phyloP scores from a whole-genome alignment of 2,329 filamentous ascomycete genomes.

The Colletotrichum sansevieriae region DNA sequence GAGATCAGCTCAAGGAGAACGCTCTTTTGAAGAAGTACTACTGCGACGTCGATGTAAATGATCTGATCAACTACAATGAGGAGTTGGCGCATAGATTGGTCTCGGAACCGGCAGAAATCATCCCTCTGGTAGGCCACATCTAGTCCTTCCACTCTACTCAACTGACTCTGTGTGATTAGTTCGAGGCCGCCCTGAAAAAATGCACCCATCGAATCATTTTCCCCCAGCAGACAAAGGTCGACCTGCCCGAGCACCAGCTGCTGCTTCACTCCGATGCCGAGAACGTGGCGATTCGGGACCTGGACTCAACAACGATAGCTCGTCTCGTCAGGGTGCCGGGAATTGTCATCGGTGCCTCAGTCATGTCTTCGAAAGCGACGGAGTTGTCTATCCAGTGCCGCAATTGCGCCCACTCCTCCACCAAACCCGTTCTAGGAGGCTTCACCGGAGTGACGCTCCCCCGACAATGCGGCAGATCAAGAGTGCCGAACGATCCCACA shows the following conservation, averaged over 20 bases:
- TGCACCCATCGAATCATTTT: conserved; percentile 96
- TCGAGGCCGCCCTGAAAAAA: conserved; percentile 88
- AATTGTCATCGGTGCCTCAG: conserved; percentile 97
- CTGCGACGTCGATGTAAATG: conserved; percentile 95
- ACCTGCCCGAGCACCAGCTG: conserved; percentile 91
- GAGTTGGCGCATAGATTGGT: conserved; percentile 91
- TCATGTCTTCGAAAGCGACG: conserved; percentile 95
- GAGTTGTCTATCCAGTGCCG: conserved; percentile 88
- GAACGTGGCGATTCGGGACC: conserved; percentile 91
- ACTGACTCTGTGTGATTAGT: conserved; percentile 65
- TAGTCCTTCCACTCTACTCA: neutral
- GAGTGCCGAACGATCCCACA: conserved; percentile 73
- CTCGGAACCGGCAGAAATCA: conserved; percentile 91
- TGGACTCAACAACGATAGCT: conserved; percentile 93
- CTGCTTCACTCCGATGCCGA: conserved; percentile 93
- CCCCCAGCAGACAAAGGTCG: conserved; percentile 75
- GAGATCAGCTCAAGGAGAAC: conserved; percentile 96
- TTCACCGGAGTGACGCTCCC: conserved; percentile 91
- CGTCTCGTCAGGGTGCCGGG: conserved; percentile 96
- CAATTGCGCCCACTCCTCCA: conserved; percentile 80
- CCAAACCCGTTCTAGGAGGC: conserved; percentile 81
- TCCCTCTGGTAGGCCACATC: conserved; percentile 78
- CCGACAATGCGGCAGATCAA: conserved; percentile 76
- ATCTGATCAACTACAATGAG: conserved; percentile 96
- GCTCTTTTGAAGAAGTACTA: conserved; percentile 94